Evolutionary conservation across 441 rosid genomes (phyloP), one percentile per base, ranked within the genome.

Genomic region (Eutrema salsugineum): DNA sequence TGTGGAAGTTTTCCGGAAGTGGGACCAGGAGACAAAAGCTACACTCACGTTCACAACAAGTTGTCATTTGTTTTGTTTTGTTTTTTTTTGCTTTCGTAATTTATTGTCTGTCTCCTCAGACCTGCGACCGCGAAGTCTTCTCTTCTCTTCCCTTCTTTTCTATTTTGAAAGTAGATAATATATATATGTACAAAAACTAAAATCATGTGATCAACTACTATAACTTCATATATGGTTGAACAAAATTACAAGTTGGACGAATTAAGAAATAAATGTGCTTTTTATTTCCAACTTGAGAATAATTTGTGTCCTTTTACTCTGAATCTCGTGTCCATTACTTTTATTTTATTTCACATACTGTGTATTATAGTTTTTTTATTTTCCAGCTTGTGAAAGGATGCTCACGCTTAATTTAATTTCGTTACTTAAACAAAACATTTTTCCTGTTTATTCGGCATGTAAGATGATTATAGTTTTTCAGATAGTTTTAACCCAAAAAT

Each of bases 1-100:
- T 38, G 11, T 32, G 60, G 8, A 38, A 38, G 24, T 14, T 10
- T 22, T 42, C 14, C 2, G 69, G 43, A 51, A 58, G 54, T 53
- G 24, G 69, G 76, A 63, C 63, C 55, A 15, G 16, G 14, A 11
- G 55, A 54, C 70, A 63, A 54, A 54, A 50, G 61, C 39, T 71
- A 22, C n/a, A 54, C 35, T 35, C 40, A 6, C 44, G 3, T 16
- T 17, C 11, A 46, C 24, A 16, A 22, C 60, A 63, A 11, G 67
- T 55, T 54, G 64, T 36, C 62, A 10, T 30, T 19, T 48, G 20
- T 27, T 24, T 3, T 0, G 0, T 9, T 11, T 9, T n/a, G 17
- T 24, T 3, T n/a, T 38, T 38, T 9, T 24, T 3, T 0, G 0
- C 5, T 2, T 15, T 6, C 5, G 44, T 48, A 19, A 8, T 33